A percentile compares a stretch with the other conserved stretches of the same genome.
Conservation (phyloP, 192 early-diverging fungal genomes). For the Linnemannia elongata region DNA sequence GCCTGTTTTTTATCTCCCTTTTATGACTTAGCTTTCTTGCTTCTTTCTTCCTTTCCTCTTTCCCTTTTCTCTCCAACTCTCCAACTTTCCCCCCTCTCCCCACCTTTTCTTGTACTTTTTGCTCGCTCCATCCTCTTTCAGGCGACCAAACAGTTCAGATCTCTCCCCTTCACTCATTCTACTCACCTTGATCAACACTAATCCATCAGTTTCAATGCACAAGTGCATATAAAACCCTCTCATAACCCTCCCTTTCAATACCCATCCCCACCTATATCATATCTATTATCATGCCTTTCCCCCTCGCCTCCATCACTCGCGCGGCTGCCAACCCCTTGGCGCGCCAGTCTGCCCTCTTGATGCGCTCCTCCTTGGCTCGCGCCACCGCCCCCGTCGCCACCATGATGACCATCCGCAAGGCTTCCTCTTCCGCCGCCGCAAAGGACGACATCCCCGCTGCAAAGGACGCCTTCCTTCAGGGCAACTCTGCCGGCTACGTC, state of each 20-base stretch:
- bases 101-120: background rate
- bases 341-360: slow-evolving; percentile 32
- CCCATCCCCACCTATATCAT: background rate
- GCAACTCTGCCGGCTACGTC: slow-evolving; percentile 87
- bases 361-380: slow-evolving; percentile 37
- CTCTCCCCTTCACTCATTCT: background rate
- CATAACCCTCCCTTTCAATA: background rate
- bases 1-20: background rate
- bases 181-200: background rate
- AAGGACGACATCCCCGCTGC: slow-evolving; percentile 64
- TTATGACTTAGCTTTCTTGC: background rate
- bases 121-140: background rate
- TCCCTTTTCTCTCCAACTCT: background rate
- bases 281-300: slow-evolving; percentile 42
- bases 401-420: slow-evolving; percentile 40
- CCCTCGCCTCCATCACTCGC: slow-evolving; percentile 34
- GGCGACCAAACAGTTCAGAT: background rate
- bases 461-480: slow-evolving; percentile 89
- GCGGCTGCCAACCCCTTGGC: slow-evolving; percentile 20
- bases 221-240: background rate
- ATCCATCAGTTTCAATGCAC: slow-evolving; percentile 6
- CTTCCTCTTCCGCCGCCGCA: slow-evolving; percentile 23
- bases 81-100: background rate
- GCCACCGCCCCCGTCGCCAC: slow-evolving; percentile 35
- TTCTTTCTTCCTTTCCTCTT: background rate